Evolutionary conservation across 129 eudicot genomes (phyloP), one percentile per base, ranked within the genome.

Genomic region (Rutidosis leptorrhynchoides): DNA sequence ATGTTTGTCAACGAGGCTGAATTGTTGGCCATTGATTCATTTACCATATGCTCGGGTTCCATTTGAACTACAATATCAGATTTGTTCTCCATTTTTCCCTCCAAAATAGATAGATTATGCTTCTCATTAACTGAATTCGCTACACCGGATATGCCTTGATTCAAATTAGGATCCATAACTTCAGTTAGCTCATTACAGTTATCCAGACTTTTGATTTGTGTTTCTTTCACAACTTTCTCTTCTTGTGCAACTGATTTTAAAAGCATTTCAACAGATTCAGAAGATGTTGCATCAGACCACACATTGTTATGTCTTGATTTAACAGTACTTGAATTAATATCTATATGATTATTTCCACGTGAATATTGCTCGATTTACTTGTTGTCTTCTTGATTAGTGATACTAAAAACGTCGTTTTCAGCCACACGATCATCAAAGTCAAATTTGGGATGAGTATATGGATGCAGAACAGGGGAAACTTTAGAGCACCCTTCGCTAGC

Each of bases 261-360:
- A 40, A 92, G 81, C 95, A 92, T 83, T 72, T 86, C 98, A 78
- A 92, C 98, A 68, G 98, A 88, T 74, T 92, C 96, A 35, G 89
- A 83, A 58, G 96, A 88, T 67, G 96, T 85, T 74, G 96, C 98
- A 82, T 88, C 98, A 63, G 98, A 88, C 98, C 98, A 92, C 56
- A 92, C 98, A 88, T 92, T 88, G 52, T 74, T 74, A 78, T 65
- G 88, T 74, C 91, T 83, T 54, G 84, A 82, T 59, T 83, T 96
- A 40, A 92, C 68, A 21, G 91, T 81, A 80, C 82, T 55, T 27
- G 96, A 76, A 61, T 79, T 82, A 46, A 92, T 82, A 61, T 83
- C 89, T 73, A 92, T 83, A 57, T 81, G 90, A 80, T 74, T 88
- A 80, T 69, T 80, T 78, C 83, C 89, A 65, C 81, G 74, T 55